A percentile compares a stretch with the other conserved stretches of the same genome.
These are phyloP conservation scores for Aspergillus flavus DNA, from an alignment of 2,329 filamentous ascomycete genomes.

Conservation along the genomic window DNA sequence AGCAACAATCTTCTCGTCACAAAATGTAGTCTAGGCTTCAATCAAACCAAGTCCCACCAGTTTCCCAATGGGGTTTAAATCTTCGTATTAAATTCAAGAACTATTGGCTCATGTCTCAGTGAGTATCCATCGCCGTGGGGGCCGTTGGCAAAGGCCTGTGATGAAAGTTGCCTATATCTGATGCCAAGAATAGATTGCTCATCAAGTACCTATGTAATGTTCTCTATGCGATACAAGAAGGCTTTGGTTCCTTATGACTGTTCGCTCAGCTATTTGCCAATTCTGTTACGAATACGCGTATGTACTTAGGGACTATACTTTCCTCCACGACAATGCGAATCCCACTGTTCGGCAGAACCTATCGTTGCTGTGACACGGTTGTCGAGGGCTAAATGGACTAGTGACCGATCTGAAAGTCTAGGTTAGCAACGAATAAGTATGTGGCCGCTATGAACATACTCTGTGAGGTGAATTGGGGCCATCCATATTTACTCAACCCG, in stretches of 20 bases:
- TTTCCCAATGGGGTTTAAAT: neutral
- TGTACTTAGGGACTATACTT: neutral
- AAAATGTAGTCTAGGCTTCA: neutral
- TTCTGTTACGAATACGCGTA: neutral
- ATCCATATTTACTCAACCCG: neutral
- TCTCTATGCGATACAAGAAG: too few species aligned
- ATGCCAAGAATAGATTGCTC: too few species aligned
- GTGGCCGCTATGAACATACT: neutral
- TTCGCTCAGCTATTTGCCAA: neutral
- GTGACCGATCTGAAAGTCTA: neutral
- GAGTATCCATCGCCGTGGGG: too few species aligned
- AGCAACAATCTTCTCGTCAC: too few species aligned
- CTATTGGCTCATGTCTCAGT: neutral
- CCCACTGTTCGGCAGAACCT: neutral
- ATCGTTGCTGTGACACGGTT: neutral
- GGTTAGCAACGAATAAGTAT: neutral
- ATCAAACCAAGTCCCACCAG: neutral
- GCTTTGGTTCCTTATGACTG: rapidly evolving
- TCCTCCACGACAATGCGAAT: neutral
- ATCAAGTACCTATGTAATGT: too few species aligned
- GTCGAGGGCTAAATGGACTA: neutral
- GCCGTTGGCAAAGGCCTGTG: too few species aligned
- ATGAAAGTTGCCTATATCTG: too few species aligned
- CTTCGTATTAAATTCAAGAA: neutral
- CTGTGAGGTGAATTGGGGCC: neutral